Base-by-base conservation (phyloP, 2,329 filamentous ascomycete species). In the Zymoseptoria passerinii region DNA sequence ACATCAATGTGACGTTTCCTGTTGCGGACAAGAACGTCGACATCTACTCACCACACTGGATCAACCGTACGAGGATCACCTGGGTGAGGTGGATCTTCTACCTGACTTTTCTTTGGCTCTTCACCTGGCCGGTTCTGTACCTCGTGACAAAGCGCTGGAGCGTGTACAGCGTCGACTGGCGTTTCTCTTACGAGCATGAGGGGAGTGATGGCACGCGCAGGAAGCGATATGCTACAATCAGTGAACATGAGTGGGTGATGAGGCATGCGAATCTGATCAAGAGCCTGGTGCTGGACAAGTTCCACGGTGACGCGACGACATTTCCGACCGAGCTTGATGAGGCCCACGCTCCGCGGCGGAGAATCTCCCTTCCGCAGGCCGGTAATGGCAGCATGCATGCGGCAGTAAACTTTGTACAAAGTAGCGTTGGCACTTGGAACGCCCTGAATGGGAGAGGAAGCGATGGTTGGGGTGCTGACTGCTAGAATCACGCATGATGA, bases 41-140 rank as follows among this genome's bases (percentile, higher is more conserved):
- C 54, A 78, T 89, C 0, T 88, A 86, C 74, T 88, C 83, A 55
- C 77, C 81, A 4, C 82, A 81, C 64, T 77, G 74, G 54, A 75
- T 83, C 60, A 90, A 89, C 68, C 73, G 77, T 28, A 88, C 85
- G 82, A 83, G 88, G 0, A 75, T 84, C 51, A 85, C 79, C 6
- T 89, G 84, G 84, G 76, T 90, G 50, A 75, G 80, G 49, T 82
- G 82, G 77, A 50, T 89, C 8, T 89, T 85, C 74, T 84, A 82
- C 68, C 70, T 88, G 5, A 84, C 84, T 0, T 83, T 90, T 60
- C 71, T 88, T 10, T 87, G 87, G 79, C 67, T 91, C 58, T 77
- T 91, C 64, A 76, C 81, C 2, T 91, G 88, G 88, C 88, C 88
- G 0, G 80, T 82, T 58, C 77, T 91, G 10, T 85, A 83, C 73